Base-by-base conservation (phyloP, 2,329 filamentous ascomycete species). In the Colletotrichum tropicale region DNA sequence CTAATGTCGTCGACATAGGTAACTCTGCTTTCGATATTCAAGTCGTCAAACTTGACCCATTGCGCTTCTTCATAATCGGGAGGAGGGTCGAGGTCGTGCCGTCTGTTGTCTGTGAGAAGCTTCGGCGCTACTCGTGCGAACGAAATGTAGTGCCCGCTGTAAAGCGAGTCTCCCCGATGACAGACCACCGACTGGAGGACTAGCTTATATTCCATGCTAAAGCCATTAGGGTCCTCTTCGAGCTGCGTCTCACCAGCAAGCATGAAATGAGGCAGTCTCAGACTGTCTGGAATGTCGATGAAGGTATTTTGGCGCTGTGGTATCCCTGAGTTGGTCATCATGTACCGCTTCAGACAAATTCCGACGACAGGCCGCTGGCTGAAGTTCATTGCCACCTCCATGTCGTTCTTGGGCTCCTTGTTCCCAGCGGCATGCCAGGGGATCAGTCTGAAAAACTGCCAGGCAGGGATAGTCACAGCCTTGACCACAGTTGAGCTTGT, bases 401-500 rank as follows among this genome's bases (percentile, higher is more conserved):
- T 90, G 81, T 98, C 94, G 76, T 89, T 91, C 70, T 85, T 84
- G 6, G 91, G 91, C 70, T 91, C 88, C 62, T 82, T 85, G 75
- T 88, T 87, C 6, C 86, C 84, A 5, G 89, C 82, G 3, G 95
- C 95, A 82, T 98, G 96, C 96, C 96, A 98, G 32, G 96, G 96
- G 80, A 98, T 95, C 30, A 98, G 87, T 81, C 94, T 95, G 85
- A 98, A 98, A 81, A 98, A 98, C 81, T 98, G 96, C 96, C 96
- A 98, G 3, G 97, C 97, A 48, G 96, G 96, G 87, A 98, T 98
- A 74, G 96, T 93, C 16, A 98, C 94, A 80, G 98, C 96, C 81
- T 96, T 98, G 79, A 86, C 88, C 72, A 89, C 87, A 3, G 86
- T 88, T 15, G 89, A 90, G 12, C 79, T 87, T 84, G 81, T 88